phyloP scores from a whole-genome alignment of 108 stramenopile species.

The Nannochloropsis salina region DNA sequence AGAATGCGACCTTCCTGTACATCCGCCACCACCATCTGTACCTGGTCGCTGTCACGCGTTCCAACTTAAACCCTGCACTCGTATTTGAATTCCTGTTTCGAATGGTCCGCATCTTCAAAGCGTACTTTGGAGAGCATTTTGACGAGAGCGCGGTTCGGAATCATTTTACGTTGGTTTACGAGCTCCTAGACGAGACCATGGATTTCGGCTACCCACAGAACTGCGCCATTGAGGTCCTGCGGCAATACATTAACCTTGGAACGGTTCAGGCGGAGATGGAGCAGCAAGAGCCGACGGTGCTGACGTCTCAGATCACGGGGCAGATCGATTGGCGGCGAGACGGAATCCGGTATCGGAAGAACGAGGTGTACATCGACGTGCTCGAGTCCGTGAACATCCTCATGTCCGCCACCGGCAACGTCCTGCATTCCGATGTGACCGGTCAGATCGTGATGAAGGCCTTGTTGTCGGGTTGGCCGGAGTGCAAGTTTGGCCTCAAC shows the following conservation, averaged over 20 bases:
- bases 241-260: constrained; percentile 94
- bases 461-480: constrained; percentile 95
- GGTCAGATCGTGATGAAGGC: constrained; percentile 96
- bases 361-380: constrained; percentile 98
- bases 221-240: constrained; percentile 91
- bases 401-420: constrained; percentile 70
- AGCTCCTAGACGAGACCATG: constrained; percentile 79
- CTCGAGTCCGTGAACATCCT: constrained; percentile 91
- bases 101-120: constrained; percentile 82
- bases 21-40: constrained; percentile 92
- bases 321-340: constrained; percentile 81
- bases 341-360: constrained; percentile 96
- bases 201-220: constrained; percentile 94
- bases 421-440: constrained; percentile 87
- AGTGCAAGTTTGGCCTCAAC: constrained; percentile 87
- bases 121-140: constrained; percentile 94
- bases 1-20: constrained; percentile 92
- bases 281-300: constrained; percentile 64
- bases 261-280: constrained; percentile 67
- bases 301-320: constrained; percentile 83
- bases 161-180: constrained; percentile 98
- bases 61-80: constrained; percentile 92
- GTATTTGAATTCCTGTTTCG: constrained; percentile 96
- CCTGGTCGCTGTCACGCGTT: constrained; percentile 90
- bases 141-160: constrained; percentile 83